A percentile compares a stretch with the other conserved stretches of the same genome.
Evolutionary conservation across 805 yeast species (phyloP).

Genomic region (Candida chilensis): DNA sequence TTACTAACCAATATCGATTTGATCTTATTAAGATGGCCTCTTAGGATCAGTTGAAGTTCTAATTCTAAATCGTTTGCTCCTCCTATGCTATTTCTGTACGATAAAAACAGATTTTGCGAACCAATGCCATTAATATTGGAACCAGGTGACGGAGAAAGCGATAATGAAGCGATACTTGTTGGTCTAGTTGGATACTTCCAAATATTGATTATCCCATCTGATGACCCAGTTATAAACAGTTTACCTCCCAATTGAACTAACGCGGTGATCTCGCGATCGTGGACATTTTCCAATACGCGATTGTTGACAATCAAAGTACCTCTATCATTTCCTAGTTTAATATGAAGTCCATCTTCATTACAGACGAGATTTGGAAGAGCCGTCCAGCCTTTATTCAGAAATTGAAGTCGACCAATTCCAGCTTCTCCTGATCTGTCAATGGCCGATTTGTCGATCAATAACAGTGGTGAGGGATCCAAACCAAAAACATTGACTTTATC

Average conservation of each 20-base stretch:
- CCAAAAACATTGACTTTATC: too few species aligned
- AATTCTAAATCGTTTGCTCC: constrained; percentile 16
- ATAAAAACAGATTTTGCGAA: too few species aligned
- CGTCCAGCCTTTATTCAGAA: too few species aligned
- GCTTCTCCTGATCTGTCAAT: too few species aligned
- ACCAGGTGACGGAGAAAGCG: too few species aligned
- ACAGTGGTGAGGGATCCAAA: too few species aligned
- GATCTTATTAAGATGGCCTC: constrained; percentile 50
- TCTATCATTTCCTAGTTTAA: constrained; percentile 5
- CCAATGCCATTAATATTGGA: too few species aligned
- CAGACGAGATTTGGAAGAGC: too few species aligned
- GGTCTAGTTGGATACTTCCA: constrained; percentile 36
- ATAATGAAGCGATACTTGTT: too few species aligned
- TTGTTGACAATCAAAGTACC: constrained; percentile 31
- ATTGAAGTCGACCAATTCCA: too few species aligned
- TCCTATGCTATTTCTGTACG: too few species aligned
- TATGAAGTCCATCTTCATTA: not conserved
- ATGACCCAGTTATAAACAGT: constrained; percentile 38
- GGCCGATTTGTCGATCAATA: too few species aligned
- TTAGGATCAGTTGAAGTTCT: constrained; percentile 31
- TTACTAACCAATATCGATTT: constrained; percentile 36
- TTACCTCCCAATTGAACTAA: constrained; percentile 30
- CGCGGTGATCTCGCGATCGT: constrained; percentile 24
- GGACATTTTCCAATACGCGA: constrained; percentile 30
- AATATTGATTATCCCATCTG: constrained; percentile 51